phyloP scores from a whole-genome alignment of 106 monocot species.

The Iris macrosiphon region DNA sequence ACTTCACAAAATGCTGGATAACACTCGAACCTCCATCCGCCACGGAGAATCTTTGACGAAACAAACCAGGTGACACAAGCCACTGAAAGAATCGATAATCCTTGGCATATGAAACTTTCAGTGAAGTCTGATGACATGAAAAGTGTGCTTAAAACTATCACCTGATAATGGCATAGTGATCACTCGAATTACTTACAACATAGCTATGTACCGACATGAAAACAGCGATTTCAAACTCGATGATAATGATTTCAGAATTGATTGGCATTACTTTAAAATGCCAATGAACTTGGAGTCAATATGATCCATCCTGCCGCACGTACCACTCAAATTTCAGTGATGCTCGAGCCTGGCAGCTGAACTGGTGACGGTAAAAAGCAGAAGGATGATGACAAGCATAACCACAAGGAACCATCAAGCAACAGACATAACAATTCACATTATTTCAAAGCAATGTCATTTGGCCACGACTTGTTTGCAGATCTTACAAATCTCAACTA shows the following conservation, averaged over 20 bases:
- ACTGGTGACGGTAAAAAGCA: neutral
- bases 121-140: neutral
- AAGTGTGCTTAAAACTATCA: neutral
- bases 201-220: neutral
- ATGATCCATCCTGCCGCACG: neutral
- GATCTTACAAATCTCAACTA: neutral
- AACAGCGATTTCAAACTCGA: neutral
- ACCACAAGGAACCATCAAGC: neutral
- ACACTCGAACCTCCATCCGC: neutral
- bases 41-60: slow-evolving; percentile 1
- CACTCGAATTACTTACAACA: neutral
- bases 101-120: neutral
- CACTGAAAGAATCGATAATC: neutral
- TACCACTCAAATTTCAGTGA: neutral
- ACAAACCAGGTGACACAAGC: neutral
- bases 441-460: neutral
- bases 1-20: neutral
- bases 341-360: neutral
- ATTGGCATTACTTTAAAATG: neutral
- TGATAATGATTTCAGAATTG: neutral
- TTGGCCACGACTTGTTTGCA: neutral
- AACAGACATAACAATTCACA: neutral
- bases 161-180: neutral
- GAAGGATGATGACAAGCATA: neutral
- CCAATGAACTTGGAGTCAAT: neutral